Base-by-base conservation (phyloP, 2,329 filamentous ascomycete genomes). In the Diaporthe capsici region DNA sequence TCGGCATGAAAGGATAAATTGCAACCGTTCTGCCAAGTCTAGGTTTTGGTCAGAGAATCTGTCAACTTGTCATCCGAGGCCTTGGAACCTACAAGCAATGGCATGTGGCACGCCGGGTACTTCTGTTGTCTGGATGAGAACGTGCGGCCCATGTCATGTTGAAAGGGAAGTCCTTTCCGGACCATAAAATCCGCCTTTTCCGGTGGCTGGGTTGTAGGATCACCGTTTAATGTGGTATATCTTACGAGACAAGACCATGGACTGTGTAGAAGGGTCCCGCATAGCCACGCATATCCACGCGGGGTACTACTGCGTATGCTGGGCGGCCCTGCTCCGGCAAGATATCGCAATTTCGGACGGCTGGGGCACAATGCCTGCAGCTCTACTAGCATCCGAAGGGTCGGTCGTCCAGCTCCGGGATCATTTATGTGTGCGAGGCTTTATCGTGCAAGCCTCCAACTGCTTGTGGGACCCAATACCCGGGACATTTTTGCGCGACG, bases 121-220 rank as follows among this genome's bases (percentile, higher is more conserved):
- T 39, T 39, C 31, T 10, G 22, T 20, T 53, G 12, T 53, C 13
- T 31, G 22, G 31, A 68, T n/a, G 10, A 37, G 5, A 25, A 49
- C 6, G 6, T 51, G 28, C 44, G 2, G 44, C 28, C 28, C 10
- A 51, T 44, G 28, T 6, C 28, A n/a, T 37, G 42, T 22, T 12
- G 37, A 6, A 28, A 37, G 31, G 13, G 42, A 37, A n/a, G 17
- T 39, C 20, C 22, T 34, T n/a, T 15, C 61, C 42, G 63, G 44
- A 22, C n/a, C 15, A 13, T 5, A 5, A 51, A 25, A n/a, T 34
- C 28, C 44, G 44, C 63, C 28, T 44, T 25, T 67, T 34, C 63
- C 63, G 44, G 63, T 68, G 63, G 31, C 49, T 51, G 63, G 47
- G n/a, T 68, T 68, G 31, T 53, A n/a, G 63, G 44, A 68, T 51